Conservation (phyloP, 352 stramenopile genomes). For the Ophiocytium majus region DNA sequence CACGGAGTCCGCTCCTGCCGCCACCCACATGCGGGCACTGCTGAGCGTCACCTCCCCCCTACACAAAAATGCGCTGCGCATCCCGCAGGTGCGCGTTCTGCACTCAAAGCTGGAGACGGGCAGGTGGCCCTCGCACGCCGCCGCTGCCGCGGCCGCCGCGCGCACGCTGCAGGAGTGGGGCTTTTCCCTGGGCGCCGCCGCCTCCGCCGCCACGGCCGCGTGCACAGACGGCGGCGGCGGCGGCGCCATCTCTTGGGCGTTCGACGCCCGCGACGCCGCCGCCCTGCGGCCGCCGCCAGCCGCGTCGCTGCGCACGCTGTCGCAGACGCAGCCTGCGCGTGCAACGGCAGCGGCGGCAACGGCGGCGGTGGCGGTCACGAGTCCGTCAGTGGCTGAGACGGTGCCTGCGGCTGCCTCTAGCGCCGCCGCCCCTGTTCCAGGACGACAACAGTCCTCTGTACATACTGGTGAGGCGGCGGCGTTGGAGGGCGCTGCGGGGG, state of each 20-base stretch:
- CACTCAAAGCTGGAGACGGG: conserved; percentile 11
- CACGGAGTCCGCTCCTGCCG: too few relatives aligned
- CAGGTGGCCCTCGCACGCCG: neutral
- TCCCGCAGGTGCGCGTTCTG: conserved; percentile 9
- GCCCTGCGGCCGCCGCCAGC: neutral
- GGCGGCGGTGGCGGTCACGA: too few relatives aligned
- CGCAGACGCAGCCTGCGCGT: too few relatives aligned
- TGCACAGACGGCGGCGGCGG: neutral
- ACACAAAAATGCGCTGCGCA: too few relatives aligned
- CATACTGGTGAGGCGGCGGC: too few relatives aligned
- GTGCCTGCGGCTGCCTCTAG: too few relatives aligned
- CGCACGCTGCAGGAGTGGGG: neutral
- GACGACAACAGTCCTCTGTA: too few relatives aligned
- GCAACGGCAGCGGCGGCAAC: too few relatives aligned
- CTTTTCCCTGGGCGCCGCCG: neutral
- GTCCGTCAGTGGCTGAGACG: neutral
- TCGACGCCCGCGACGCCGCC: neutral
- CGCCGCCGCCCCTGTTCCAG: too few relatives aligned
- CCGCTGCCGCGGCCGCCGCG: neutral
- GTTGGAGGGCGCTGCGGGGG: too few relatives aligned
- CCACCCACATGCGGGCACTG: too few relatives aligned
- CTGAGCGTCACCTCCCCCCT: too few relatives aligned
- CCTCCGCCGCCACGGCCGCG: neutral
- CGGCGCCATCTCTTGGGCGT: neutral
- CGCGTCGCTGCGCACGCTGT: neutral